phyloP scores from a whole-genome alignment of 805 yeast genomes.

The Cyberlindnera bimundalis region DNA sequence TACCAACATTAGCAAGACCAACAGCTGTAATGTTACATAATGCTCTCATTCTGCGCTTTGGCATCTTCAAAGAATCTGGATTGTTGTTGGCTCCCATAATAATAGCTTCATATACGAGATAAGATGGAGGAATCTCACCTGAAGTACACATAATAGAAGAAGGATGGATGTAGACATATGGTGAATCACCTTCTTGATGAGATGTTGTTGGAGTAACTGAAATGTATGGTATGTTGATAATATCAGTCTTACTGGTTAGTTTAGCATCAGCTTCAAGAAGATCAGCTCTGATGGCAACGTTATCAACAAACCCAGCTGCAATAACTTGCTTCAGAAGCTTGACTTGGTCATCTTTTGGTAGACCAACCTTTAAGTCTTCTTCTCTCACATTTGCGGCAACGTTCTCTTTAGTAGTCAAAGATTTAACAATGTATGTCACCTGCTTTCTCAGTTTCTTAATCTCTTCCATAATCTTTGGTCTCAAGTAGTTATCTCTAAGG shows the following conservation, averaged over 20 bases:
- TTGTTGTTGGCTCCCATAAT: slow-evolving; percentile 48
- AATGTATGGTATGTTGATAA: slow-evolving; percentile 61
- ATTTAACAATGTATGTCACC: slow-evolving; percentile 67
- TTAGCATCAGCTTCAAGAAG: slow-evolving; percentile 57
- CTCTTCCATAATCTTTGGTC: slow-evolving; percentile 83
- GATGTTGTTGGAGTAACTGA: slow-evolving; percentile 44
- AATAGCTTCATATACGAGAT: slow-evolving; percentile 67
- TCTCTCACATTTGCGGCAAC: slow-evolving; percentile 46
- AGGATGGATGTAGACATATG: slow-evolving; percentile 77
- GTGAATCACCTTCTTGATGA: slow-evolving; percentile 39
- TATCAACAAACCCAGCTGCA: slow-evolving; percentile 90
- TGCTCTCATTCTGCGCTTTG: slow-evolving; percentile 64
- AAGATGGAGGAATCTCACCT: slow-evolving; percentile 77
- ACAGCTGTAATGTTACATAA: slow-evolving; percentile 72
- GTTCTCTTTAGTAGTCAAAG: slow-evolving; percentile 56
- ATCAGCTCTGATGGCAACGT: slow-evolving; percentile 83
- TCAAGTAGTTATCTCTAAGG: slow-evolving; percentile 57
- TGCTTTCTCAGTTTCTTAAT: slow-evolving; percentile 78
- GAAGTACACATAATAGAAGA: slow-evolving; percentile 55
- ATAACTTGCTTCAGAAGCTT: slow-evolving; percentile 86
- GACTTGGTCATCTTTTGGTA: slow-evolving; percentile 68
- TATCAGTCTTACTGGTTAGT: slow-evolving; percentile 53
- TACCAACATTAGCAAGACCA: slow-evolving; percentile 76
- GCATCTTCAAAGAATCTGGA: slow-evolving; percentile 39
- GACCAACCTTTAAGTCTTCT: slow-evolving; percentile 49